Evolutionary conservation across 192 early-diverging fungal genomes (phyloP).

Genomic region (Coemansia sp.): DNA sequence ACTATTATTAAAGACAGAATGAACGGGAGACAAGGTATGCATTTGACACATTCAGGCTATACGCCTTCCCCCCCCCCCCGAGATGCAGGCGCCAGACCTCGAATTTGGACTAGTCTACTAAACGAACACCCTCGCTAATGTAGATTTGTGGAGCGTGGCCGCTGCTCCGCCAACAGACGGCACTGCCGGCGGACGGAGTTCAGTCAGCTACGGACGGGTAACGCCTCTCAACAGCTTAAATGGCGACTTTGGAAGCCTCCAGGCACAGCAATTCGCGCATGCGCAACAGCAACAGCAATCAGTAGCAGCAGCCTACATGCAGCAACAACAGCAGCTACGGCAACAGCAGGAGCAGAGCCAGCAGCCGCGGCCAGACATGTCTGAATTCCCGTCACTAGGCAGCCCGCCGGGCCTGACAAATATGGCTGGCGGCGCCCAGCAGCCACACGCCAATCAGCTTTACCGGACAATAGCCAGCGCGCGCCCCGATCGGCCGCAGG

Average conservation of each 20-base stretch:
- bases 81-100: neutral
- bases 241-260: constrained; percentile 29
- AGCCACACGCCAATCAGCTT: constrained; percentile 28
- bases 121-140: neutral
- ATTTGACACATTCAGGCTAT: neutral
- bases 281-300: constrained; percentile 28
- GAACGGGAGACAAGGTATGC: constrained; percentile 49
- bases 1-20: constrained; percentile 21
- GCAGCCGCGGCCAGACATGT: constrained; percentile 45
- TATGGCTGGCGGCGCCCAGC: constrained; percentile 14
- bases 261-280: constrained; percentile 32
- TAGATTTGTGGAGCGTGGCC: constrained; percentile 44
- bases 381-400: constrained; percentile 47
- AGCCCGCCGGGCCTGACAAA: constrained; percentile 36
- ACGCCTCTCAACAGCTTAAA: constrained; percentile 11
- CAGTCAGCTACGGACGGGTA: constrained; percentile 39
- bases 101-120: neutral
- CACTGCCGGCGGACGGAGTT: constrained; percentile 18
- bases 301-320: constrained; percentile 27
- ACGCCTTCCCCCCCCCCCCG: neutral
- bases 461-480: constrained; percentile 38
- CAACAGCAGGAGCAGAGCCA: constrained; percentile 34
- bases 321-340: constrained; percentile 19
- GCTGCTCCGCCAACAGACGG: constrained; percentile 15
- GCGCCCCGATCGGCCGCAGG: constrained; percentile 15